These are phyloP conservation scores for Teunomyces barrocoloradensis DNA, from an alignment of 805 yeast genomes.

Conservation along the genomic window DNA sequence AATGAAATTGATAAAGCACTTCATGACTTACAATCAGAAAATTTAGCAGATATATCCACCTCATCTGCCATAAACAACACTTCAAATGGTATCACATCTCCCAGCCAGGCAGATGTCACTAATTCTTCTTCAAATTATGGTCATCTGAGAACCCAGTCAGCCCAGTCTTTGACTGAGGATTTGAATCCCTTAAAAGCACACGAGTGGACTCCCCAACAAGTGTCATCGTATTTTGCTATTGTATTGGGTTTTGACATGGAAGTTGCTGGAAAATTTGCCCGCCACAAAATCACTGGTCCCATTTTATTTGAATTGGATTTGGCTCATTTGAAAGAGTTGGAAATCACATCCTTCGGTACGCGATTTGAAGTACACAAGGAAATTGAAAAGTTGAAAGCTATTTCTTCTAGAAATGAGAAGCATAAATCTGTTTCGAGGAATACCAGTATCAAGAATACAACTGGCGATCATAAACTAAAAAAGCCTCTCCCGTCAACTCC, in stretches of 20 bases:
- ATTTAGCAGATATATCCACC: background rate
- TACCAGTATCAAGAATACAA: slow-evolving; percentile 6
- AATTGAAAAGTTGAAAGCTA: slow-evolving; percentile 62
- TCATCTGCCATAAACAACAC: background rate
- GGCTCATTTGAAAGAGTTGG: slow-evolving; percentile 84
- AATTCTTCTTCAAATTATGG: background rate
- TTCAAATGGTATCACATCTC: background rate
- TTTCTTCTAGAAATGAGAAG: slow-evolving; percentile 13
- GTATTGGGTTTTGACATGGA: slow-evolving; percentile 68
- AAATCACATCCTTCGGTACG: slow-evolving; percentile 90
- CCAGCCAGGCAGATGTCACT: background rate
- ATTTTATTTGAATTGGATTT: slow-evolving; percentile 84
- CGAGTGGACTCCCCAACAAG: slow-evolving; percentile 85
- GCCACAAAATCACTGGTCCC: slow-evolving; percentile 86
- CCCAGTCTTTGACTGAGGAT: slow-evolving; percentile 17
- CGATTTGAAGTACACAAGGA: slow-evolving; percentile 89
- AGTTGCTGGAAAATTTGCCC: slow-evolving; percentile 75
- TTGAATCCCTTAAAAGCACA: slow-evolving; percentile 50
- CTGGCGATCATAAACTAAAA: background rate
- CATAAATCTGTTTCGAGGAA: slow-evolving; percentile 11
- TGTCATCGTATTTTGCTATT: slow-evolving; percentile 68
- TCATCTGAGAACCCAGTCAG: slow-evolving; percentile 10
- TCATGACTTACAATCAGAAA: slow-evolving; percentile 50
- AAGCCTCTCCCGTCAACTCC: background rate
- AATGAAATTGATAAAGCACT: slow-evolving; percentile 73